Evolutionary conservation across 2,329 filamentous ascomycete genomes (phyloP).

Genomic region (Verticillium nubilum): DNA sequence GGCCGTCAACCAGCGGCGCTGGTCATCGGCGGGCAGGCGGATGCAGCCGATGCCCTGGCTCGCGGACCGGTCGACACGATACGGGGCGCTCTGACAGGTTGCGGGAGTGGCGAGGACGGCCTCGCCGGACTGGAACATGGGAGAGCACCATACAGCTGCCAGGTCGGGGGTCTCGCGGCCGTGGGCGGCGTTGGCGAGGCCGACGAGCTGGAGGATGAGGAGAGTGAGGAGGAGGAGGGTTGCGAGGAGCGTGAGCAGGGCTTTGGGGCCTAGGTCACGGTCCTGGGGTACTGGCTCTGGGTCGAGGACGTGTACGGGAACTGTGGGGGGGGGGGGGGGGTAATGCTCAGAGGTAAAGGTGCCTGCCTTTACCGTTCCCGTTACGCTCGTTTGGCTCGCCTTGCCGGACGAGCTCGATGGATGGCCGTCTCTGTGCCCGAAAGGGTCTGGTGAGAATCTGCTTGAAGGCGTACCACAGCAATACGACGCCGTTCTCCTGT

Average conservation of each 20-base stretch:
- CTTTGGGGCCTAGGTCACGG: slow-evolving; percentile 6
- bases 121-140: slow-evolving; percentile 8
- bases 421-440: not conserved
- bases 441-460: not conserved
- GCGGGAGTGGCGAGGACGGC: slow-evolving; percentile 2
- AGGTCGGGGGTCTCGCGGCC: slow-evolving; percentile 1
- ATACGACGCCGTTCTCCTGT: slow-evolving; percentile 4
- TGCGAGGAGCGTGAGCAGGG: slow-evolving; percentile 7
- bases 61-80: slow-evolving; percentile 1
- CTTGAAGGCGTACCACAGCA: slow-evolving; percentile 6
- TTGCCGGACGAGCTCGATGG: not conserved
- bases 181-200: slow-evolving; percentile 5
- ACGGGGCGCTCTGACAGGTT: slow-evolving; percentile 2
- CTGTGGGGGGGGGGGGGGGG: not conserved
- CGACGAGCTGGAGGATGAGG: slow-evolving; percentile 8
- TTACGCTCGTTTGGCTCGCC: not conserved
- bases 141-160: slow-evolving; percentile 10
- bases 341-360: not conserved
- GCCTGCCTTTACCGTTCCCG: not conserved
- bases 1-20: slow-evolving; percentile 9
- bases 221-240: slow-evolving; percentile 5
- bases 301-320: not conserved
- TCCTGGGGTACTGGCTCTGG: slow-evolving; percentile 4
- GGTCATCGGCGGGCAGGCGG: slow-evolving; percentile 6
- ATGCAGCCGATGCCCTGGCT: slow-evolving; percentile 11